Evolutionary conservation across 805 yeast genomes (phyloP).

Genomic region (Cyberlindnera mycetangii): DNA sequence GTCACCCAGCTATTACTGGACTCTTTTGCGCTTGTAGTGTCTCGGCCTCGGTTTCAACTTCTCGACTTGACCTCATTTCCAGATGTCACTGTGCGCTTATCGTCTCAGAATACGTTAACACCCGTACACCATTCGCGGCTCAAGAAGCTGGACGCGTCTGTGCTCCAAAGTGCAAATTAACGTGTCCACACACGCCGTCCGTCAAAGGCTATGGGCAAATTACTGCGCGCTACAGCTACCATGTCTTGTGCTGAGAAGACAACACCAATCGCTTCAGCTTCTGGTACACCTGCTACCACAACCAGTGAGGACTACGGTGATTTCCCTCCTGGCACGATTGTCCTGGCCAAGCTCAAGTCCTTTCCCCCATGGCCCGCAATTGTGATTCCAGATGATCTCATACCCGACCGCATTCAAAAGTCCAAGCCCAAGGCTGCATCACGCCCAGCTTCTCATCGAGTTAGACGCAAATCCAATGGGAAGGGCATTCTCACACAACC

Average conservation of each 20-base stretch:
- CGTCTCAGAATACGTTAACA: not conserved
- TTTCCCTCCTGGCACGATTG: slow-evolving; percentile 49
- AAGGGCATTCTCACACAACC: slow-evolving; percentile 1
- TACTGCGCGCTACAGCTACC: not conserved
- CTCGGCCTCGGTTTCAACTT: too few relatives aligned
- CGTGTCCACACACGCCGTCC: not conserved
- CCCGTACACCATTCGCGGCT: not conserved
- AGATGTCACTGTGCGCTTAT: too few relatives aligned
- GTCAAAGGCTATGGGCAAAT: too few relatives aligned
- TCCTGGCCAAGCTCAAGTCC: slow-evolving; percentile 81
- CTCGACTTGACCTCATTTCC: too few relatives aligned
- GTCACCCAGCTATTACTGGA: too few relatives aligned
- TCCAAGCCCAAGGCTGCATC: slow-evolving; percentile 46
- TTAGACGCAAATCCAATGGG: slow-evolving; percentile 8
- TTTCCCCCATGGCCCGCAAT: slow-evolving; percentile 92
- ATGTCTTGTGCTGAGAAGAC: not conserved
- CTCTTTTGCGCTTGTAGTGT: too few relatives aligned
- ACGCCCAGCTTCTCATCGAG: slow-evolving; percentile 11
- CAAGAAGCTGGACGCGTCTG: not conserved
- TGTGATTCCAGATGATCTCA: slow-evolving; percentile 56
- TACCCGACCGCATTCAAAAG: slow-evolving; percentile 54
- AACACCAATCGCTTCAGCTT: not conserved
- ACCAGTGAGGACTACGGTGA: slow-evolving; percentile 20
- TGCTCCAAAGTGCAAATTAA: not conserved
- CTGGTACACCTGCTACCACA: too few relatives aligned